Percentiles rank a stretch among this genome's conserved stretches.
phyloP scores from a whole-genome alignment of 2,329 filamentous ascomycete genomes.

The Clathrospora elynae region DNA sequence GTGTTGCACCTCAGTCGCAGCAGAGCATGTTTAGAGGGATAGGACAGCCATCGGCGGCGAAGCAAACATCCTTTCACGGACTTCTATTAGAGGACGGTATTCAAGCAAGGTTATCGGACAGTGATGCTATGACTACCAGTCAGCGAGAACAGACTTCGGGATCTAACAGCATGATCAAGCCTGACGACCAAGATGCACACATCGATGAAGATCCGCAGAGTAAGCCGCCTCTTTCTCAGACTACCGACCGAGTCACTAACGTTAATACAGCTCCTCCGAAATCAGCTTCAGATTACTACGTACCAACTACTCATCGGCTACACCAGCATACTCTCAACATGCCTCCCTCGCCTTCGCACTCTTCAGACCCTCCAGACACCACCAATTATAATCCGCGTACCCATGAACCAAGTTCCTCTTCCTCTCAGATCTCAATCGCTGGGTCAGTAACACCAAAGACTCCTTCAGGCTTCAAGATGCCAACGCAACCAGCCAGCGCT shows the following conservation, averaged over 20 bases:
- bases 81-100: neutral
- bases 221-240: too few relatives aligned
- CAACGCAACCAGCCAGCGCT: constrained; percentile 7
- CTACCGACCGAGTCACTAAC: too few relatives aligned
- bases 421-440: constrained; percentile 2
- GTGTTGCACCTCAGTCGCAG: neutral
- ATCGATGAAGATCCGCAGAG: neutral
- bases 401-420: too few relatives aligned
- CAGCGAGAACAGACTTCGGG: too few relatives aligned
- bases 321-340: neutral
- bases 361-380: too few relatives aligned
- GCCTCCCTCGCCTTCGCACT: neutral
- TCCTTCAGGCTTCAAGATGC: constrained; percentile 15
- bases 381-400: too few relatives aligned
- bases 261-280: neutral
- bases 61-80: neutral
- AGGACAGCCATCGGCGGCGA: neutral
- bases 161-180: neutral
- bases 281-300: neutral
- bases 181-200: neutral
- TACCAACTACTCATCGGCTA: neutral
- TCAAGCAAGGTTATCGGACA: too few relatives aligned
- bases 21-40: neutral
- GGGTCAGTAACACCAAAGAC: neutral
- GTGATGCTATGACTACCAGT: too few relatives aligned